Evolutionary conservation across 139 green algal species (phyloP), one percentile per base, ranked within the genome.

Genomic region (Pycnococcus provasolii): DNA sequence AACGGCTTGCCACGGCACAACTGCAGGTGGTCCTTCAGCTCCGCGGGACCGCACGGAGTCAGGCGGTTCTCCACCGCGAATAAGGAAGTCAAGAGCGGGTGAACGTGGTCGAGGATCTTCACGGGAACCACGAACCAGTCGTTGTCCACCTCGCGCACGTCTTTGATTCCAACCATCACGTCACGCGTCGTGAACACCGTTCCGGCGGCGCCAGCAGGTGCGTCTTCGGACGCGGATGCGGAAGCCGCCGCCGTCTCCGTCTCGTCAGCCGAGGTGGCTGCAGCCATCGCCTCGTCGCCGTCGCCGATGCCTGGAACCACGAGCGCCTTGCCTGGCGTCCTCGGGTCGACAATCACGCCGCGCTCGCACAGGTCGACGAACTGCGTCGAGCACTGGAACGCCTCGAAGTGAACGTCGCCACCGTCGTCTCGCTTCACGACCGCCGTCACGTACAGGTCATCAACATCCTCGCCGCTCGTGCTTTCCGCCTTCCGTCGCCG

Each of bases 61-160:
- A 98, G 79, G 26, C 93, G 70, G 80, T 99, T 99, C 61, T 99
- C 93, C 4, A 97, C 79, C 4, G 91, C 81, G 78, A 97, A 99
- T 26, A 26, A 26, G 7, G 75, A 81, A 0, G 68, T 63, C 2
- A 7, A 48, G 15, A 96, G 65, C 1, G 77, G 73, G 0, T 89
- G 88, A 40, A 89, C 80, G 63, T 99, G 92, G 70, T 96, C 85
- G 41, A 84, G 74, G 67, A 99, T 96, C 42, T 83, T 82, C 42
- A 96, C 80, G 0, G 92, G 81, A 53, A 90, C 80, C 57, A 99
- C 79, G 70, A 97, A 97, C 66, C 88, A 96, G 80, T 99, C 91
- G 73, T 94, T 96, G 77, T 99, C 93, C 5, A 96, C 85, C 66
- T 94, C 87, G 8, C 63, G 75, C 11, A 80, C 69, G 61, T 98